Evolutionary conservation across 371 early-diverging fungal genomes (phyloP).

Genomic region (Capniomyces stellatus): DNA sequence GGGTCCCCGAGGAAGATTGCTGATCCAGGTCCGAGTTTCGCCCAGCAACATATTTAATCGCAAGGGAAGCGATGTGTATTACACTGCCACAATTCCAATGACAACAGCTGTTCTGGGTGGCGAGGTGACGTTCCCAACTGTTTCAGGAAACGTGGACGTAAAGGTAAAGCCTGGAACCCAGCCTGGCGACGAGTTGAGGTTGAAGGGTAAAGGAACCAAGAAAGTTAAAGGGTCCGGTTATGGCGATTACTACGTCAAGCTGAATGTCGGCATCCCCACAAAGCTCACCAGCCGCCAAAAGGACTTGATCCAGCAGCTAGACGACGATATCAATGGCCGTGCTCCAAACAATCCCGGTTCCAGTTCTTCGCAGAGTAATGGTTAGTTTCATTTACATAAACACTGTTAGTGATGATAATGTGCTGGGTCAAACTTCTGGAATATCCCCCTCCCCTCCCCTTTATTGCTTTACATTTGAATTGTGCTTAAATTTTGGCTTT

Average conservation of each 20-base stretch:
- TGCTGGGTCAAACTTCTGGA: too few relatives aligned
- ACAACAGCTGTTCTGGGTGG: slow-evolving; percentile 76
- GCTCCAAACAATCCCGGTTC: too few relatives aligned
- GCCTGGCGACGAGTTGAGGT: slow-evolving; percentile 57
- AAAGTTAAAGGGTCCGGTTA: slow-evolving; percentile 29
- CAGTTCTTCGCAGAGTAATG: background rate
- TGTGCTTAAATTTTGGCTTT: too few relatives aligned
- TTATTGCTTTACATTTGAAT: too few relatives aligned
- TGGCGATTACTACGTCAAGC: slow-evolving; percentile 73
- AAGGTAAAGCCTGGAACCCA: slow-evolving; percentile 69
- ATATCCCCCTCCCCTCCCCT: too few relatives aligned
- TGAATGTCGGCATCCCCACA: slow-evolving; percentile 61
- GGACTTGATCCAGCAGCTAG: slow-evolving; percentile 32
- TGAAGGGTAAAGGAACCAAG: slow-evolving; percentile 57
- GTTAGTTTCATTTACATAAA: too few relatives aligned
- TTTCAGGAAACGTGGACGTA: slow-evolving; percentile 84
- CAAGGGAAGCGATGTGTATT: slow-evolving; percentile 54
- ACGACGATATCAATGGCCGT: slow-evolving; percentile 4
- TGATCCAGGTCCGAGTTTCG: slow-evolving; percentile 47
- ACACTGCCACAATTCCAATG: slow-evolving; percentile 56
- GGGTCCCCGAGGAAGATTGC: slow-evolving; percentile 53
- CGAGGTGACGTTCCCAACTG: slow-evolving; percentile 60
- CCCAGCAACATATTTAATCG: slow-evolving; percentile 58
- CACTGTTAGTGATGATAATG: too few relatives aligned
- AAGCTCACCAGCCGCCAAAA: slow-evolving; percentile 23